Conservation (phyloP, 75 land plant genomes). For the Isoetes taiwanensis region DNA sequence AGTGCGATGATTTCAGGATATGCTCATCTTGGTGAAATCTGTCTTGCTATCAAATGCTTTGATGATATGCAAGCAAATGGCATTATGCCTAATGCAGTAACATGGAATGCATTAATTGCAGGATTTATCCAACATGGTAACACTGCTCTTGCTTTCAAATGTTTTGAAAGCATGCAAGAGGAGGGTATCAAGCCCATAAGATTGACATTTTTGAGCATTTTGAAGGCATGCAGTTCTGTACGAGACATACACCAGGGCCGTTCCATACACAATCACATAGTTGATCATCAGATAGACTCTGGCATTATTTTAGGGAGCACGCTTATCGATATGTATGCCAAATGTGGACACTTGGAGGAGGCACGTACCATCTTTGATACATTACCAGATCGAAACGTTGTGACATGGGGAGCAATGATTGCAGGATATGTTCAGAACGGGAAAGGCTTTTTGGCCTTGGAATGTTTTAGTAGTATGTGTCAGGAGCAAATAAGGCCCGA, state of each 20-base stretch:
- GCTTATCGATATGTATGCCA: constrained; percentile 26
- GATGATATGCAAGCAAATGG: not conserved
- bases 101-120: too few species aligned
- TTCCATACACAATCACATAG: not conserved
- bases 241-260: constrained; percentile 11
- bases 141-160: too few species aligned
- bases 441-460: constrained; percentile 4
- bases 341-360: constrained; percentile 18
- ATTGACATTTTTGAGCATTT: not conserved
- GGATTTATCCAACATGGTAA: too few species aligned
- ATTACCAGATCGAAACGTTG: constrained; percentile 6
- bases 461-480: constrained; percentile 13
- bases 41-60: not conserved
- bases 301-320: not conserved
- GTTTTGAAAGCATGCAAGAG: too few species aligned
- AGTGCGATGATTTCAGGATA: constrained; percentile 10
- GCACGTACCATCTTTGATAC: constrained; percentile 15
- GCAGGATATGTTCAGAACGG: constrained; percentile 23
- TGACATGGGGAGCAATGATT: constrained; percentile 32
- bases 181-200: too few species aligned
- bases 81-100: constrained; percentile 10
- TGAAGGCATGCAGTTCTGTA: constrained; percentile 7
- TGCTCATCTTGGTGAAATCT: not conserved
- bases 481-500: constrained; percentile 19
- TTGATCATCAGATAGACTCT: not conserved